Base-by-base conservation (phyloP, 2,329 filamentous ascomycete genomes). In the Talaromyces atroroseus region DNA sequence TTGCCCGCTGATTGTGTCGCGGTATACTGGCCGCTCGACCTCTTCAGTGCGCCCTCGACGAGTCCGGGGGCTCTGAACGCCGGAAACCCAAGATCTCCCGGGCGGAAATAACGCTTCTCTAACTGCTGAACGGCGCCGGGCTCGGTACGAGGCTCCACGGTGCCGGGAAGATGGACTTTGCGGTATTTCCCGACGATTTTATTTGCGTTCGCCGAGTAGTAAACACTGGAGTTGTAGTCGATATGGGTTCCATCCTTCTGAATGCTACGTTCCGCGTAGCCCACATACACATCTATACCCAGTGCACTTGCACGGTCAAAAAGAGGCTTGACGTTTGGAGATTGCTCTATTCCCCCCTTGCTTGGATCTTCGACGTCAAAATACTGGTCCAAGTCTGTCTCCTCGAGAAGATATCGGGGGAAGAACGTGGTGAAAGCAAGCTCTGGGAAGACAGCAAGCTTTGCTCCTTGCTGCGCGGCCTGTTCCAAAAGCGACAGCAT, bases 401-500 rank as follows among this genome's bases (percentile, higher is more conserved):
- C 65, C 55, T 78, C 74, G 8, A 73, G 65, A 45, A 81, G 66
- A 60, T 79, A 74, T 5, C 78, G 74, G 0, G 80, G 80, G 64
- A 82, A 82, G 71, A 83, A 83, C 0, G 80, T 82, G 0, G 80
- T 82, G 12, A 82, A 73, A 11, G 80, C 76, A n/a, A 75, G 71
- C 65, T 82, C 80, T 1, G 80, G 80, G 60, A 78, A 83, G 29
- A 82, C 74, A 10, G 82, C 74, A 1, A 83, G 66, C 59, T 78
- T 71, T 44, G 78, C 79, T 16, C 72, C 72, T 54, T 77, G 65
- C 2, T 66, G 54, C 1, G 75, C 71, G 12, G 80, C 80, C 45
- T 73, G 65, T 18, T 75, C 68, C 23, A 83, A 74, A 26, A 82
- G 74, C 20, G 66, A 66, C 59, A 81, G 66, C 69, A 83, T 79